Percentiles rank a stretch among this genome's conserved stretches.
phyloP scores from a whole-genome alignment of 176 grass and related monocot genomes.

The Avena eriantha region DNA sequence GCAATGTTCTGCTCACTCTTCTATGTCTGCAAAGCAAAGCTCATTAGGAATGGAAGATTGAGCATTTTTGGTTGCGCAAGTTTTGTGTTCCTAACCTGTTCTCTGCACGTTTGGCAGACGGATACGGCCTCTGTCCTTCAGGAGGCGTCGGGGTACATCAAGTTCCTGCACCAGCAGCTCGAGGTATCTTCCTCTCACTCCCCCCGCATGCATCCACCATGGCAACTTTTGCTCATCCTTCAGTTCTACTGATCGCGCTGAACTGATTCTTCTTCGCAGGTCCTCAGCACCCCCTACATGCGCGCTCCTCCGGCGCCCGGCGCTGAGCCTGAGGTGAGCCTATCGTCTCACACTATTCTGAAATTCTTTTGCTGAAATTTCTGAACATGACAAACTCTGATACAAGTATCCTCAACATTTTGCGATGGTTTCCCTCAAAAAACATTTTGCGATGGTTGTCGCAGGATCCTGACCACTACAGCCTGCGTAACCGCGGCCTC shows the following conservation, averaged over 20 bases:
- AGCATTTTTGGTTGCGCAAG: neutral
- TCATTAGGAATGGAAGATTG: neutral
- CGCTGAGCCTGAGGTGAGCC: constrained; percentile 59
- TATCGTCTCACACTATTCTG: neutral
- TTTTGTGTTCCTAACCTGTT: neutral
- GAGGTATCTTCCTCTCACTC: constrained; percentile 51
- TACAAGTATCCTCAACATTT: too few relatives aligned
- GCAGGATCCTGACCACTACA: constrained; percentile 77
- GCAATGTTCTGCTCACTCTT: neutral
- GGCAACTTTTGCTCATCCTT: neutral
- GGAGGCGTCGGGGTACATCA: constrained; percentile 90
- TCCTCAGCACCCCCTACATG: constrained; percentile 88
- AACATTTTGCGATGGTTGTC: neutral
- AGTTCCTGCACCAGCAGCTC: constrained; percentile 94
- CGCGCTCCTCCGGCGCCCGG: constrained; percentile 41
- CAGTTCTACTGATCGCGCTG: neutral
- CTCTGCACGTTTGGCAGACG: constrained; percentile 52
- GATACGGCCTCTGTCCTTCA: constrained; percentile 94
- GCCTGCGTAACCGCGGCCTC: constrained; percentile 78
- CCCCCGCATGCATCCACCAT: neutral
- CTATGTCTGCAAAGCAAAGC: neutral
- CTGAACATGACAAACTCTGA: neutral
- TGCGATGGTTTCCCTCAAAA: too few relatives aligned
- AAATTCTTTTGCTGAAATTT: neutral
- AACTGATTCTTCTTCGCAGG: constrained; percentile 43